Base-by-base conservation (phyloP, 202 grass and related monocot species). In the Musa balbisiana region DNA sequence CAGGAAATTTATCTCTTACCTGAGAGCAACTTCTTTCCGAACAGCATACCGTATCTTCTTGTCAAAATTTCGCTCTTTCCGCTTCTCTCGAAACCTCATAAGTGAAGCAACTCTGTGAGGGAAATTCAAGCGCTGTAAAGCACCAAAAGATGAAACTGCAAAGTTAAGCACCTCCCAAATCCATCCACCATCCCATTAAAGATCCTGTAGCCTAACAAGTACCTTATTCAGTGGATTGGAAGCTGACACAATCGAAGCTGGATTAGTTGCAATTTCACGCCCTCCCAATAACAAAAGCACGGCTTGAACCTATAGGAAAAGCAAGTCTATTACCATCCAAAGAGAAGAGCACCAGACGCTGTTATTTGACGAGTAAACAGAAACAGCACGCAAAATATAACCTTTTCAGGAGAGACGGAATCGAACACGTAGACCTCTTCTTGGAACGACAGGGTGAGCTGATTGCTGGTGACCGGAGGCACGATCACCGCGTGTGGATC, bases 351-450 rank as follows among this genome's bases (percentile, higher is more conserved):
- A 33, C 16, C 14, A 74, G 12, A 24, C 23, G 49, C 22, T 43
- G 33, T 43, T 43, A 43, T 43, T 6, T 43, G 0, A 43, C 33
- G 26, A 20, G 51, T 25, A 52, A 49, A 20, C 14, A 70, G 33
- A 11, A 17, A 20, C 2, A 75, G 19, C 17, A 14, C 3, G 10
- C 15, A 56, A 76, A 49, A 52, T 64, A 11, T 6, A 53, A 98
- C 95, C 95, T 98, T 98, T 80, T 98, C 95, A 54, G 95, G 91
- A 25, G 95, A 98, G 49, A 98, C 95, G 25, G 87, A 91, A 65
- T 98, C 95, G 79, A 98, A 98, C 1, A 98, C 95, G 75, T 98
- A 98, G 83, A 92, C 95, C 75, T 98, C 95, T 62, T 89, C 91
- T 71, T 98, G 95, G 75, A 98, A 98, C 25, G 95, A 98, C 2